These are phyloP conservation scores for Otatea glauca DNA, from an alignment of 176 grass and related monocot species.

Conservation along the genomic window DNA sequence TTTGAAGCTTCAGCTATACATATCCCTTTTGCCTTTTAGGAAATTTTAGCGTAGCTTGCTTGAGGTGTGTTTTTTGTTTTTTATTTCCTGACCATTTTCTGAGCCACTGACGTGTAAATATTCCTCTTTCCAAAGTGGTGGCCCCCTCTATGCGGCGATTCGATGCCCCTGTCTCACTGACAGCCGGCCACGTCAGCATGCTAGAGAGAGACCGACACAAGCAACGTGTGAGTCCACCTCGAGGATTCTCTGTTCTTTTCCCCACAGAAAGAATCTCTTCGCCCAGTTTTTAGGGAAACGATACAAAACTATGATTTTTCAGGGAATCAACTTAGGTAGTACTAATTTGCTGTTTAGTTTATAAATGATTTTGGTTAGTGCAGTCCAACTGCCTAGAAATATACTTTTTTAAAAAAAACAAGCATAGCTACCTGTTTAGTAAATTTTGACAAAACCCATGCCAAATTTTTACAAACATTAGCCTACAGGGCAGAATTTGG, in stretches of 20 bases:
- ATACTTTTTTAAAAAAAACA: not conserved
- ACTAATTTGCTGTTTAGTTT: not conserved
- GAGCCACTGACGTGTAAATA: conserved; percentile 15
- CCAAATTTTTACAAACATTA: not conserved
- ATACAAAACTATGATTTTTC: not conserved
- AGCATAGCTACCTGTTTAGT: not conserved
- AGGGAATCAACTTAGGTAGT: not conserved
- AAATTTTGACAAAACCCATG: not conserved
- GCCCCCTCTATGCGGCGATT: conserved; percentile 42
- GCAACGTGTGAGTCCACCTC: conserved; percentile 28
- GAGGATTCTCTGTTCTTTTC: conserved; percentile 30
- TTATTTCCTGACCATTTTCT: not conserved
- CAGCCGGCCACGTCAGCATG: conserved; percentile 20
- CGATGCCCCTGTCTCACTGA: conserved; percentile 40
- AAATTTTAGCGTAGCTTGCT: not conserved
- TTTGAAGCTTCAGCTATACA: not conserved
- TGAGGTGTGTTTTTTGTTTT: not conserved
- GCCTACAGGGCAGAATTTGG: not conserved
- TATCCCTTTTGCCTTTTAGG: not conserved
- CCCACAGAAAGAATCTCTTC: not conserved
- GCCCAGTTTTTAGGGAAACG: not conserved
- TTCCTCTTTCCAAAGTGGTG: conserved; percentile 16
- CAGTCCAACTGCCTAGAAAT: not conserved
- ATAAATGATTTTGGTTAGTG: not conserved
- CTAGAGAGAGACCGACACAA: conserved; percentile 22